These are phyloP conservation scores for Rauvolfia tetraphylla DNA, from an alignment of 257 asterid genomes.

Conservation along the genomic window DNA sequence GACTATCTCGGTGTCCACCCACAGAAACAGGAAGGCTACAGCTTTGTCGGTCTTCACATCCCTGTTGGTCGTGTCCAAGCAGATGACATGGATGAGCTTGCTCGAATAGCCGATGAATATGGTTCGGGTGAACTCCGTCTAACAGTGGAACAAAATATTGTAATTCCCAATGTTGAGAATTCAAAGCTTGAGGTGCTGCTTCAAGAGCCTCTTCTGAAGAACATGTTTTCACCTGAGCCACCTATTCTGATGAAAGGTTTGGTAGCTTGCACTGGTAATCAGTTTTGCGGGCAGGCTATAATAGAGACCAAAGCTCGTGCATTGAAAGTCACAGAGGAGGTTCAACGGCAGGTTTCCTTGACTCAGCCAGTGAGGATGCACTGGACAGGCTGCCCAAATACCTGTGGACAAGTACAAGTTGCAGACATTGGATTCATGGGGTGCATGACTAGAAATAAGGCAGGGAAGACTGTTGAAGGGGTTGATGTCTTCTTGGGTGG, in stretches of 20 bases:
- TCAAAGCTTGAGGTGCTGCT: conserved; percentile 57
- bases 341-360: conserved; percentile 59
- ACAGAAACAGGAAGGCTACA: conserved; percentile 75
- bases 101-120: conserved; percentile 66
- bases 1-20: conserved; percentile 79
- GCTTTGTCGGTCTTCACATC: conserved; percentile 81
- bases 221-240: conserved; percentile 58
- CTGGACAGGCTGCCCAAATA: conserved; percentile 96
- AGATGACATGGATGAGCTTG: conserved; percentile 89
- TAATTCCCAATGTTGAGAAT: conserved; percentile 70
- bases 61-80: conserved; percentile 94
- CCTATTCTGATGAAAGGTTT: conserved; percentile 79
- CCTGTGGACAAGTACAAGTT: conserved; percentile 91
- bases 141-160: conserved; percentile 88
- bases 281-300: conserved; percentile 94
- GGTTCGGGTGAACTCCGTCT: conserved; percentile 90
- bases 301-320: conserved; percentile 89
- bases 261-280: conserved; percentile 96
- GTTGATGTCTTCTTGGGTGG: conserved; percentile 88
- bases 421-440: conserved; percentile 99
- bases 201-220: conserved; percentile 54
- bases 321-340: conserved; percentile 73
- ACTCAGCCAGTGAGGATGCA: conserved; percentile 84
- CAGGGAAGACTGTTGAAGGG: conserved; percentile 76
- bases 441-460: conserved; percentile 65